These are phyloP conservation scores for Cornus kousa DNA, from an alignment of 148 eudicot genomes.

Conservation along the genomic window DNA sequence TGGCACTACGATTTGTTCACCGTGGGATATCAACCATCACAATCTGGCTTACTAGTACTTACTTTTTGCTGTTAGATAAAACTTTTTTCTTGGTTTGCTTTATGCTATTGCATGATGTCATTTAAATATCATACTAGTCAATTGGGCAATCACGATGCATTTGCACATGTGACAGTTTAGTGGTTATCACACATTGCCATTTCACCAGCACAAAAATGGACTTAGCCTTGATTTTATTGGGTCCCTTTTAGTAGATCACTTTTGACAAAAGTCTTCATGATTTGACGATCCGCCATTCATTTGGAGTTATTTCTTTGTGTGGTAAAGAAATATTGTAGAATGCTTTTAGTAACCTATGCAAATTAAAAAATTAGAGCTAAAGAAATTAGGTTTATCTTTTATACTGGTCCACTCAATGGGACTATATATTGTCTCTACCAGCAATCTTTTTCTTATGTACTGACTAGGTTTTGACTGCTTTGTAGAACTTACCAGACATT, in stretches of 20 bases:
- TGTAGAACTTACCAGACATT: too few relatives aligned
- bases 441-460: too few relatives aligned
- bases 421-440: too few relatives aligned
- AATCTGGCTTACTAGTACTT: background rate
- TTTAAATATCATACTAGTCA: background rate
- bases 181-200: background rate
- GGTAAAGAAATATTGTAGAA: background rate
- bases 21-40: background rate
- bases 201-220: background rate
- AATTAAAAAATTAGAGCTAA: too few relatives aligned
- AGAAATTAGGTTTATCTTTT: too few relatives aligned
- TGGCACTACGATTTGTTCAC: background rate
- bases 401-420: too few relatives aligned
- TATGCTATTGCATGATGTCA: background rate
- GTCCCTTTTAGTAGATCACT: background rate
- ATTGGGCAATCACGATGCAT: background rate
- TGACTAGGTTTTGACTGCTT: too few relatives aligned
- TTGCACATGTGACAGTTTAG: background rate
- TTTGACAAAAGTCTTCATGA: background rate
- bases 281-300: background rate
- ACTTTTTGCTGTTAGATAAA: background rate
- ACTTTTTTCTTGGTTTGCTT: background rate
- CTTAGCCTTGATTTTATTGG: background rate
- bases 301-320: background rate
- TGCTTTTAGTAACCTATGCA: background rate